phyloP scores from a whole-genome alignment of 768 basidiomycete species.

The Tricholoma terreum region DNA sequence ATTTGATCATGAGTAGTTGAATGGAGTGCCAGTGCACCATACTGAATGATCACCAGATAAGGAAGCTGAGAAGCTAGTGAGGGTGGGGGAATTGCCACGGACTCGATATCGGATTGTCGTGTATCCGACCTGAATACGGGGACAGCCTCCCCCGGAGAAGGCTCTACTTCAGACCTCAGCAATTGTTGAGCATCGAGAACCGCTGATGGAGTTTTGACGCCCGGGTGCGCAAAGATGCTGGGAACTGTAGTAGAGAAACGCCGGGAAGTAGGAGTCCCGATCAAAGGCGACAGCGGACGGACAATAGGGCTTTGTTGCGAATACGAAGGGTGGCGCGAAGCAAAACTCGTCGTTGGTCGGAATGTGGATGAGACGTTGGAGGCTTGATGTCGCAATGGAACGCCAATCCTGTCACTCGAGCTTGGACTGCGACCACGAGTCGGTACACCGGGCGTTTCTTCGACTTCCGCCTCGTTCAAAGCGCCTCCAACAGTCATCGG shows the following conservation, averaged over 20 bases:
- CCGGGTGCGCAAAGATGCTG: constrained; percentile 80
- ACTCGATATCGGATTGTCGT: constrained; percentile 36
- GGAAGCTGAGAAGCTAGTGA: constrained; percentile 77
- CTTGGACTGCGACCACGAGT: constrained; percentile 19
- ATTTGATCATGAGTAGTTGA: constrained; percentile 88
- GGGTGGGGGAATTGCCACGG: constrained; percentile 50
- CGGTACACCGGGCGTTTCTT: constrained; percentile 14
- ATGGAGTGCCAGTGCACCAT: constrained; percentile 85
- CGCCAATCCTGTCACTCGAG: constrained; percentile 11
- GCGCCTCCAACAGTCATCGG: constrained; percentile 21
- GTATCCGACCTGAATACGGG: constrained; percentile 43
- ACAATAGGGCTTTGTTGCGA: constrained; percentile 25
- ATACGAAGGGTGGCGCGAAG: constrained; percentile 32
- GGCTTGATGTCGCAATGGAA: constrained; percentile 28
- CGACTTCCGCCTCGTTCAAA: constrained; percentile 30
- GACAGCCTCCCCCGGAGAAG: constrained; percentile 35
- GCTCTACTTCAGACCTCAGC: constrained; percentile 40
- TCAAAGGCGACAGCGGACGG: constrained; percentile 28
- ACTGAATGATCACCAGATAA: constrained; percentile 82
- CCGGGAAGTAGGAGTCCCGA: constrained; percentile 43
- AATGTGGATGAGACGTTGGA: constrained; percentile 25
- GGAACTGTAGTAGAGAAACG: constrained; percentile 59
- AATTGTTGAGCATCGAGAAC: constrained; percentile 71
- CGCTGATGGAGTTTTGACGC: constrained; percentile 75
- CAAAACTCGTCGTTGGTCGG: constrained; percentile 22